Conservation (phyloP, 2,329 filamentous ascomycete species). For the Paecilomyces sp. region DNA sequence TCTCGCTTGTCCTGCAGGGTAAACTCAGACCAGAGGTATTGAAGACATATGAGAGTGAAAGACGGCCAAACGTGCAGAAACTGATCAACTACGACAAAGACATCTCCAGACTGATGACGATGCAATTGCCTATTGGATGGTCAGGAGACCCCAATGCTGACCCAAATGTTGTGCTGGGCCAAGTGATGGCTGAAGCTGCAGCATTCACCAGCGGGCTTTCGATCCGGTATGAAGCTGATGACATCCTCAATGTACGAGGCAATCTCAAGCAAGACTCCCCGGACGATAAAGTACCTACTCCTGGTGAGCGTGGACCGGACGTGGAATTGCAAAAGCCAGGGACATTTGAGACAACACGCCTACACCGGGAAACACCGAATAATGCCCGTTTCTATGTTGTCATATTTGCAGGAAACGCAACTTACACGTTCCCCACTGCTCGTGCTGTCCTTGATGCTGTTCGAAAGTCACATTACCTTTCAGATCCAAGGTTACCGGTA, state of each 20-base stretch:
- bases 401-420: constrained; percentile 13
- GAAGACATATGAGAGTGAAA: constrained; percentile 21
- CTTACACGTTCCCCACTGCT: neutral
- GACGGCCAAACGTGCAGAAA: constrained; percentile 19
- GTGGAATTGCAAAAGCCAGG: constrained; percentile 15
- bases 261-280: constrained; percentile 11
- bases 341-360: constrained; percentile 10
- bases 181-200: constrained; percentile 13
- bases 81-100: constrained; percentile 23
- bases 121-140: constrained; percentile 27
- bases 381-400: constrained; percentile 16
- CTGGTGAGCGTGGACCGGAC: constrained; percentile 17
- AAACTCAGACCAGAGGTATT: constrained; percentile 14
- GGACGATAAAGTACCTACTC: neutral
- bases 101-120: constrained; percentile 3
- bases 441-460: neutral
- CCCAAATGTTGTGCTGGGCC: constrained; percentile 13
- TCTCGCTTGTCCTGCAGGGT: constrained; percentile 35
- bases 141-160: constrained; percentile 18
- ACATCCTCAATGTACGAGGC: constrained; percentile 12
- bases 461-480: neutral
- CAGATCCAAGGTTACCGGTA: constrained; percentile 5
- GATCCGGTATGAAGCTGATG: constrained; percentile 12
- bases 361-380: constrained; percentile 14
- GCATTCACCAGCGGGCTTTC: constrained; percentile 18